phyloP scores from a whole-genome alignment of 495 filamentous ascomycete species.

The Gamarada debralockiae region DNA sequence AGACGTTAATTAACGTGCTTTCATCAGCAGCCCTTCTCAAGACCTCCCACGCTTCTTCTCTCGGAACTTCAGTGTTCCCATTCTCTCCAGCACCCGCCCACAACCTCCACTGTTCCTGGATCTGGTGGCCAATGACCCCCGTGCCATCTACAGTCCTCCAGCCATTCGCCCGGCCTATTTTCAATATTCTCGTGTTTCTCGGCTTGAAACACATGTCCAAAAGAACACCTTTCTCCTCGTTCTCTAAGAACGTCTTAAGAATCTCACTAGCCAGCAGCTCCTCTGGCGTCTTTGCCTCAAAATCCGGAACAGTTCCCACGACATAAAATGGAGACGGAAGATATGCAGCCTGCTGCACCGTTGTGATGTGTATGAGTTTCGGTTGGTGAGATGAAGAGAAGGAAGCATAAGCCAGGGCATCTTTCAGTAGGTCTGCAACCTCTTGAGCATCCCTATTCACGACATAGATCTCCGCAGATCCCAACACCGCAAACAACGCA shows the following conservation, averaged over 20 bases:
- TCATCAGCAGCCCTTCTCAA: conserved; percentile 15
- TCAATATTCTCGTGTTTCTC: conserved; percentile 55
- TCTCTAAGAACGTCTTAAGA: conserved; percentile 45
- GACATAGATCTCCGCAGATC: conserved; percentile 9
- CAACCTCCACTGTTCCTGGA: conserved; percentile 22
- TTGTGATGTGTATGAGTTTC: conserved; percentile 40
- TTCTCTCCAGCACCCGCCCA: conserved; percentile 24
- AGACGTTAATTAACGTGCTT: conserved; percentile 18
- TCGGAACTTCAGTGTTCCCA: background rate
- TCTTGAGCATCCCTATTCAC: conserved; percentile 11
- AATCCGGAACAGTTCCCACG: conserved; percentile 67
- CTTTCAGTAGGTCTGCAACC: conserved; percentile 10
- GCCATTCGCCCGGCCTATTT: conserved; percentile 54
- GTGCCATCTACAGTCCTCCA: conserved; percentile 53
- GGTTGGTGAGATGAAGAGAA: background rate
- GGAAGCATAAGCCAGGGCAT: conserved; percentile 17
- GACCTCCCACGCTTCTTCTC: conserved; percentile 16
- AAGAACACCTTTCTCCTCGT: conserved; percentile 53
- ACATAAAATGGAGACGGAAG: conserved; percentile 56
- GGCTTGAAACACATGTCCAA: conserved; percentile 74
- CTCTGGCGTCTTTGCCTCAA: conserved; percentile 51
- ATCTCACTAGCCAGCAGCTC: conserved; percentile 53
- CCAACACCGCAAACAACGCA: conserved; percentile 40
- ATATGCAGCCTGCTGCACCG: conserved; percentile 46
- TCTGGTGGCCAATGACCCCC: conserved; percentile 26